Conservation (phyloP, 1,139 yeast genomes). For the Yamadazyma mexicana region DNA sequence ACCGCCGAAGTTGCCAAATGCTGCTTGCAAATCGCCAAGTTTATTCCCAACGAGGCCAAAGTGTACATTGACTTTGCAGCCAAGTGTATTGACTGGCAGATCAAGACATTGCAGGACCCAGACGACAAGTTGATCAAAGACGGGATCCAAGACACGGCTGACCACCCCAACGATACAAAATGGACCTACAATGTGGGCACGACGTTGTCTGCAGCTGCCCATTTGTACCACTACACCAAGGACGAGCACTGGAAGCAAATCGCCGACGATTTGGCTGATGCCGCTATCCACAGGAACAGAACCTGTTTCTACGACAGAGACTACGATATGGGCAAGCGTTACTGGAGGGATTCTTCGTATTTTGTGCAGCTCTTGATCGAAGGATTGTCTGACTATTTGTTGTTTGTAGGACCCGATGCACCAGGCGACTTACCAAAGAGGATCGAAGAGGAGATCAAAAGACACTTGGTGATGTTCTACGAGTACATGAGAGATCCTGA, state of each 20-base stretch:
- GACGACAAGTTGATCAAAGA: conserved; percentile 60
- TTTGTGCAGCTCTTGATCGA: conserved; percentile 66
- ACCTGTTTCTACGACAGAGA: conserved; percentile 67
- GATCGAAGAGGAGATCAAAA: conserved; percentile 43
- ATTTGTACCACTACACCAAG: conserved; percentile 52
- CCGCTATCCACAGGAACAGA: conserved; percentile 57
- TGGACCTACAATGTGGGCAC: conserved; percentile 76
- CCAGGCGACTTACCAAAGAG: conserved; percentile 36
- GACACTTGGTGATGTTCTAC: conserved; percentile 56
- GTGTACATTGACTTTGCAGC: conserved; percentile 53
- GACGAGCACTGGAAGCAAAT: conserved; percentile 55
- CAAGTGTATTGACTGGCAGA: conserved; percentile 56
- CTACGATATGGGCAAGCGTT: conserved; percentile 54
- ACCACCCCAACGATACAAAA: conserved; percentile 49
- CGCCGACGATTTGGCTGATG: conserved; percentile 61
- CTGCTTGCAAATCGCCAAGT: conserved; percentile 57
- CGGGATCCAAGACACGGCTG: conserved; percentile 56
- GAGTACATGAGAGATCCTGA: conserved; percentile 57
- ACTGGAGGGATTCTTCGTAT: conserved; percentile 66
- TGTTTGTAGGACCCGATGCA: conserved; percentile 48
- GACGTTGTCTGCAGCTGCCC: conserved; percentile 55
- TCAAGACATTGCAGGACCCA: conserved; percentile 51
- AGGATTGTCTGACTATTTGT: conserved; percentile 66
- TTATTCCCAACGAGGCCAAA: conserved; percentile 47
- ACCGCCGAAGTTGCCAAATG: conserved; percentile 74